A percentile compares a stretch with the other conserved stretches of the same genome.
Conservation (phyloP, 1,284 basidiomycete genomes). For the Heterobasidion parviporum region DNA sequence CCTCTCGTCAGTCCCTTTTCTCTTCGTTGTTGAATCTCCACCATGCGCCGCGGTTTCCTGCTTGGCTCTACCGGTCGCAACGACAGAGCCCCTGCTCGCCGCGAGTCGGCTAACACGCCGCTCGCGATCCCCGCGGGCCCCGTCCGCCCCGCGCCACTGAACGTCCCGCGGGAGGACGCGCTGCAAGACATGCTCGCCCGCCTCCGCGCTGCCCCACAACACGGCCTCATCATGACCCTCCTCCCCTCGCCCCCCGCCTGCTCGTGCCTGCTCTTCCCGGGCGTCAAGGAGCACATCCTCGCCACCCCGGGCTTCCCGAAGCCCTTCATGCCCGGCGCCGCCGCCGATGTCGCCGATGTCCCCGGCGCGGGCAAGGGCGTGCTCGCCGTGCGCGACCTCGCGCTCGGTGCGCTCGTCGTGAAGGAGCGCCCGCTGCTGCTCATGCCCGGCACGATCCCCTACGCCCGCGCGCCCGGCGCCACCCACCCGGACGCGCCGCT, state of each 20-base stretch:
- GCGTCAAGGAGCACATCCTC: neutral
- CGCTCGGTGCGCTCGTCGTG: conserved; percentile 9
- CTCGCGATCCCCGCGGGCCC: too few relatives aligned
- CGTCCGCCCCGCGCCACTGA: neutral
- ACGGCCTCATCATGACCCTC: neutral
- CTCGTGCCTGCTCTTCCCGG: neutral
- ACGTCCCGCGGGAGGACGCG: too few relatives aligned
- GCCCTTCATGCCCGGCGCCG: neutral
- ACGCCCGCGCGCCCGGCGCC: neutral
- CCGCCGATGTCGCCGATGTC: neutral
- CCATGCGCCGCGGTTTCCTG: neutral
- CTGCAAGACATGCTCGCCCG: too few relatives aligned
- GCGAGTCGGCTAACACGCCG: neutral
- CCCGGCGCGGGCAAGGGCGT: conserved; percentile 4
- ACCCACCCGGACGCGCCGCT: neutral
- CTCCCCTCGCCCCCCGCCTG: neutral
- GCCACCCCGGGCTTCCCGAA: neutral
- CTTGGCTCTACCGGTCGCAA: neutral
- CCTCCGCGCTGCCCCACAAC: too few relatives aligned
- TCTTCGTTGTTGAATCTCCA: neutral
- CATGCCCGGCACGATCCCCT: neutral
- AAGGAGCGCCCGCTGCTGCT: conserved; percentile 12
- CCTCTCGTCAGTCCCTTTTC: neutral
- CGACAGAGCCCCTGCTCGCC: neutral
- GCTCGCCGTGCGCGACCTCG: conserved; percentile 6